A percentile compares a stretch with the other conserved stretches of the same genome.
Conservation (phyloP, 257 asterid genomes). For the Primulina huaijiensis region DNA sequence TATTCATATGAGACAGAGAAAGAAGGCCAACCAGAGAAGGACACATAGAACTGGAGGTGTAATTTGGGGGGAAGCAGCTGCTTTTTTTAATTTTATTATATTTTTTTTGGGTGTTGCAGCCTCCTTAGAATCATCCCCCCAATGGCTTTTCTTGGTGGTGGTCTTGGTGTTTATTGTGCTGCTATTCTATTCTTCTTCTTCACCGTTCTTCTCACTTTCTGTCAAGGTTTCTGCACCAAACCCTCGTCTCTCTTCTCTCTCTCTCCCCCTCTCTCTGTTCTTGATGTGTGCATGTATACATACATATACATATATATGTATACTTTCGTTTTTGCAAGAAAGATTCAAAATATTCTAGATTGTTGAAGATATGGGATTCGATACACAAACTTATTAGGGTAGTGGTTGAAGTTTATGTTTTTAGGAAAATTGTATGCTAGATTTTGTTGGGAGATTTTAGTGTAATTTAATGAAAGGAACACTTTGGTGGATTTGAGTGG, state of each 20-base stretch:
- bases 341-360: too few relatives aligned
- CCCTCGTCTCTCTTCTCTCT: background rate
- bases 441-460: too few relatives aligned
- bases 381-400: too few relatives aligned
- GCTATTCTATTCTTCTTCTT: constrained; percentile 36
- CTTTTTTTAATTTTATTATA: constrained; percentile 13
- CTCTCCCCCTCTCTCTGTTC: background rate
- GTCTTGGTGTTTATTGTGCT: constrained; percentile 29
- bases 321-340: too few relatives aligned
- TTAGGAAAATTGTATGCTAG: too few relatives aligned
- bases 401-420: too few relatives aligned
- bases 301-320: too few relatives aligned
- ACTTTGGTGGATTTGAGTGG: too few relatives aligned
- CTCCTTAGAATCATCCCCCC: constrained; percentile 22
- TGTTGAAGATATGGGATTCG: too few relatives aligned
- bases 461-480: too few relatives aligned
- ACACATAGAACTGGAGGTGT: constrained; percentile 38
- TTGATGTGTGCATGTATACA: too few relatives aligned
- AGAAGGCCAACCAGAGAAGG: constrained; percentile 60
- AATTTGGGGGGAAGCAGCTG: background rate
- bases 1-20: constrained; percentile 30
- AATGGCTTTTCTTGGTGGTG: constrained; percentile 69
- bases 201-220: constrained; percentile 29
- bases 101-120: constrained; percentile 12
- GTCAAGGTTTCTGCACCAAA: constrained; percentile 42